Evolutionary conservation across 768 basidiomycete species (phyloP), one percentile per base, ranked within the genome.

Genomic region (Astraeus odoratus): DNA sequence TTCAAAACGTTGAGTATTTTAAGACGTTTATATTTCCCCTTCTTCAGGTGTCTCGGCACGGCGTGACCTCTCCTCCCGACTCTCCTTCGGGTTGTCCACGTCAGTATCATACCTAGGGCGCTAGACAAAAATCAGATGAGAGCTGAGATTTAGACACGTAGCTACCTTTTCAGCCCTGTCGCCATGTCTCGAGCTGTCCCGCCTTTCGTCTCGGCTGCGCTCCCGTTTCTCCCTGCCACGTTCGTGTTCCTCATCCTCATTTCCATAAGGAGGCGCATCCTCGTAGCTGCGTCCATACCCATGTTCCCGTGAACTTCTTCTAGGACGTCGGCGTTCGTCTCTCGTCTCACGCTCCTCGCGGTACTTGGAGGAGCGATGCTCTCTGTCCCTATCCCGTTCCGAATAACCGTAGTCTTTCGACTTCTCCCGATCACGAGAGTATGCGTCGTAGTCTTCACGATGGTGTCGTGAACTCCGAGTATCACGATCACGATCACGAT

Each of bases 21-120:
- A n/a, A n/a, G n/a, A n/a, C n/a, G 36, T 29, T 74, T 55, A 90
- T 55, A 92, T 92, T 60, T 91, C 88, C 20, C 88, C 88, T 61
- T 92, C 88, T 67, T 92, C 89, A 2, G 88, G 89, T 35, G 81
- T 87, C 59, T 90, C 88, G 30, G 72, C 86, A 39, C 85, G 58
- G 22, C 49, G 73, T 12, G 65, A 66, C 46, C 59, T 59, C 30
- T 65, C 55, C 10, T 67, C 66, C 22, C 57, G 64, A 49, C 67
- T 72, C 35, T 72, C 72, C 51, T 68, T 74, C 18, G 67, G 58
- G 12, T 74, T 72, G 60, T 39, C 70, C 60, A 18, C 63, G 61
- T 73, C 72, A 18, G 63, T 66, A 22, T 78, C 77, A 49, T 76
- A 78, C 47, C 76, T 70, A 40, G 78, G 62, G 38, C 79, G 72